A percentile compares a stretch with the other conserved stretches of the same genome.
These are phyloP conservation scores for Plasmodium vinckei DNA, from an alignment of 169 alveolate genomes.

Conservation along the genomic window DNA sequence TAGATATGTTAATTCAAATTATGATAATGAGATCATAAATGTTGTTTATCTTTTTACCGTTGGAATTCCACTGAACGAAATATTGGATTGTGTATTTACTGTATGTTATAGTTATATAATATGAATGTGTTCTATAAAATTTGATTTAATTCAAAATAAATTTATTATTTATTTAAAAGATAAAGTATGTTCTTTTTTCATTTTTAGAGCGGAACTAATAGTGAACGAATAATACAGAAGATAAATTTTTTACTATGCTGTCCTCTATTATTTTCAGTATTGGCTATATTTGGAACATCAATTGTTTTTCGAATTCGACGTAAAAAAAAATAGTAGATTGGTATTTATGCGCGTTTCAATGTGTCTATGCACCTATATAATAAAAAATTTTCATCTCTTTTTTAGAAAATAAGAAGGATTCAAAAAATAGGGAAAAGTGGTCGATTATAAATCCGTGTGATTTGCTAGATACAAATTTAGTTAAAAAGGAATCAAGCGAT, in stretches of 20 bases:
- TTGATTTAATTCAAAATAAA: background rate
- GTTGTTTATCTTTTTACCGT: conserved; percentile 31
- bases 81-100: conserved; percentile 42
- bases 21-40: conserved; percentile 15
- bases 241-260: conserved; percentile 33
- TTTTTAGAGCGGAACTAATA: conserved; percentile 52
- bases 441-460: too few species aligned
- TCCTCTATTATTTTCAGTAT: conserved; percentile 21
- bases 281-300: conserved; percentile 16
- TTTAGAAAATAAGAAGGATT: too few species aligned
- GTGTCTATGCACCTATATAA: too few species aligned
- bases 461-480: too few species aligned
- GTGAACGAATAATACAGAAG: conserved; percentile 45
- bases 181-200: conserved; percentile 8
- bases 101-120: conserved; percentile 13
- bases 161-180: background rate
- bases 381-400: too few species aligned
- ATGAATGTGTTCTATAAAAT: background rate
- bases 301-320: background rate
- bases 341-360: background rate
- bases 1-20: conserved; percentile 66
- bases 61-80: conserved; percentile 63
- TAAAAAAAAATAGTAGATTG: background rate
- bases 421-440: too few species aligned
- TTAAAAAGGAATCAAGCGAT: too few species aligned